A percentile compares a stretch with the other conserved stretches of the same genome.
phyloP scores from a whole-genome alignment of 2,329 filamentous ascomycete genomes.

The Mycocentrospora acerina region DNA sequence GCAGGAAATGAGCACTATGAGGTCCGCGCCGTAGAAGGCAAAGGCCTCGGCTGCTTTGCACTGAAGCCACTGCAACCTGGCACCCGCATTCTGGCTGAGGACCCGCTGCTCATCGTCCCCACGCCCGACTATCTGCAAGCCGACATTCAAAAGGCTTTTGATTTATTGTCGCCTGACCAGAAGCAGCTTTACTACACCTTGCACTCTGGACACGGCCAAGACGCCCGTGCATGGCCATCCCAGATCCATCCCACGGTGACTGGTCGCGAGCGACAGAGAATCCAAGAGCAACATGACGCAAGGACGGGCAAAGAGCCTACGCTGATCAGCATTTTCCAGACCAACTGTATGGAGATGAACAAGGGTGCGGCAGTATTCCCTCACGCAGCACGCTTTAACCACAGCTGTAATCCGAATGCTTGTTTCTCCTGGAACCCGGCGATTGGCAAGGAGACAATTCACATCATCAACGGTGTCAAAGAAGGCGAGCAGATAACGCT shows the following conservation, averaged over 20 bases:
- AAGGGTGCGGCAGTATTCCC: slow-evolving; percentile 39
- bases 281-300: slow-evolving; percentile 35
- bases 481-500: slow-evolving; percentile 42
- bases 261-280: slow-evolving; percentile 21
- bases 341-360: slow-evolving; percentile 43
- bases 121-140: slow-evolving; percentile 32
- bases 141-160: slow-evolving; percentile 35
- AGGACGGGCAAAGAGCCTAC: slow-evolving; percentile 22
- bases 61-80: slow-evolving; percentile 36
- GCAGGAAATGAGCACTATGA: slow-evolving; percentile 31
- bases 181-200: slow-evolving; percentile 29
- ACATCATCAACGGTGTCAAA: slow-evolving; percentile 36
- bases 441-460: slow-evolving; percentile 34
- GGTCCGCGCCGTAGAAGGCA: slow-evolving; percentile 35
- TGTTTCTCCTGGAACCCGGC: slow-evolving; percentile 38
- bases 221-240: slow-evolving; percentile 28
- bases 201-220: slow-evolving; percentile 30
- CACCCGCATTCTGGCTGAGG: slow-evolving; percentile 44
- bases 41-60: slow-evolving; percentile 48
- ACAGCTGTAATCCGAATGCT: slow-evolving; percentile 45
- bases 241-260: slow-evolving; percentile 23
- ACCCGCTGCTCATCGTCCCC: slow-evolving; percentile 40
- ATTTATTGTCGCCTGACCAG: slow-evolving; percentile 18
- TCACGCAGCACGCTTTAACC: slow-evolving; percentile 44
- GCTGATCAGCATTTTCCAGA: slow-evolving; percentile 43